phyloP scores from a whole-genome alignment of 495 filamentous ascomycete species.

The Podospora anserina region DNA sequence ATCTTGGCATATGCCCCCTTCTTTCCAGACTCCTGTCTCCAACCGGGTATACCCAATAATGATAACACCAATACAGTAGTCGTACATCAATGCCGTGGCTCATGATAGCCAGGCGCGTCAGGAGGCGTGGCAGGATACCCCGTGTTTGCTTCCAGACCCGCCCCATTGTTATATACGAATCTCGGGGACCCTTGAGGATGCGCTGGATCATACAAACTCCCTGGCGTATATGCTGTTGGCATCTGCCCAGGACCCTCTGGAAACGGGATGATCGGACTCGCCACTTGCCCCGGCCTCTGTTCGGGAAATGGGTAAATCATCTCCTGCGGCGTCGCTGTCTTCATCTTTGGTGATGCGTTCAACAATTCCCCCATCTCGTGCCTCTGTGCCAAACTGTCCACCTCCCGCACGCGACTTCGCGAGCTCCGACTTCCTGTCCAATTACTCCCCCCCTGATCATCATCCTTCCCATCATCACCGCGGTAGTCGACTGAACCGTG shows the following conservation, averaged over 20 bases:
- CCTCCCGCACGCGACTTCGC: not conserved
- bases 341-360: not conserved
- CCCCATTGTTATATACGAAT: not conserved
- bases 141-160: not conserved
- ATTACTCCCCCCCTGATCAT: not conserved
- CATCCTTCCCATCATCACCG: not conserved
- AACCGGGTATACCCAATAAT: not conserved
- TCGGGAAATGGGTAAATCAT: not conserved
- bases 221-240: not conserved
- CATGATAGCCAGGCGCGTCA: not conserved
- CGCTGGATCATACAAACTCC: not conserved
- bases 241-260: not conserved
- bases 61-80: not conserved
- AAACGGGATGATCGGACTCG: not conserved
- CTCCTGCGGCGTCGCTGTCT: not conserved
- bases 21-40: not conserved
- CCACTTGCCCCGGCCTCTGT: not conserved
- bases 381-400: not conserved
- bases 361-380: slow-evolving; percentile 1
- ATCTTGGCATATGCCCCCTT: not conserved
- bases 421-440: not conserved
- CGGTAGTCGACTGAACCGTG: not conserved
- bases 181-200: not conserved
- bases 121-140: not conserved
- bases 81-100: not conserved